Evolutionary conservation across 805 yeast species (phyloP).

Genomic region (Saturnispora bothae): DNA sequence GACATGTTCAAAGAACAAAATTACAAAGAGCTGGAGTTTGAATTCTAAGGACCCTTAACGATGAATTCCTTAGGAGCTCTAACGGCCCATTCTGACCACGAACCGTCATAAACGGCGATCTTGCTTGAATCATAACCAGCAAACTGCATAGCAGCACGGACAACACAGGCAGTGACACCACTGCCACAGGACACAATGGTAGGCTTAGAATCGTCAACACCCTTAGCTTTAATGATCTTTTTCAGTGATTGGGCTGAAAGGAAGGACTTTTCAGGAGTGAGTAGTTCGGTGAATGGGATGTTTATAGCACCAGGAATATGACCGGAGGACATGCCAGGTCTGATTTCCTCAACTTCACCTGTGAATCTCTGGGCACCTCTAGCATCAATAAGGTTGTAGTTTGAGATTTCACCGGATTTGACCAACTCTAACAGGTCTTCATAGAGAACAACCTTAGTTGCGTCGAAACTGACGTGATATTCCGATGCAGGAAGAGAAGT

Average conservation of each 20-base stretch:
- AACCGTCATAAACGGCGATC: constrained; percentile 69
- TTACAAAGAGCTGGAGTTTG: constrained; percentile 9
- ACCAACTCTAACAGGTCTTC: constrained; percentile 60
- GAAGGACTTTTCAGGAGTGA: constrained; percentile 40
- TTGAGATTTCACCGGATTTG: constrained; percentile 30
- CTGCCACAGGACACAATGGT: constrained; percentile 90
- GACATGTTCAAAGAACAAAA: constrained; percentile 9
- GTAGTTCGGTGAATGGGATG: constrained; percentile 60
- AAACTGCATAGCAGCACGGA: constrained; percentile 63
- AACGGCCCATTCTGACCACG: constrained; percentile 84
- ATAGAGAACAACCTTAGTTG: constrained; percentile 48
- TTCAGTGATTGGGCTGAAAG: constrained; percentile 36
- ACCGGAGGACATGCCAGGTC: constrained; percentile 81
- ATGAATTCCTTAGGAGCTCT: constrained; percentile 52
- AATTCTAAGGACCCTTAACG: constrained; percentile 28
- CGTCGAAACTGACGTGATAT: constrained; percentile 30
- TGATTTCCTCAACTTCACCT: constrained; percentile 79
- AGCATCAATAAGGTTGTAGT: constrained; percentile 67
- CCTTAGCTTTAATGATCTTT: constrained; percentile 35
- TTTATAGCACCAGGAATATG: constrained; percentile 77
- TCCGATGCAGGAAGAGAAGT: constrained; percentile 18
- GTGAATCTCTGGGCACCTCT: constrained; percentile 65
- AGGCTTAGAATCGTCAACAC: constrained; percentile 40
- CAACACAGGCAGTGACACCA: constrained; percentile 88
- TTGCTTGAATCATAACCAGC: constrained; percentile 36